phyloP scores from a whole-genome alignment of 768 basidiomycete species.

The Stropharia rugosoannulata region DNA sequence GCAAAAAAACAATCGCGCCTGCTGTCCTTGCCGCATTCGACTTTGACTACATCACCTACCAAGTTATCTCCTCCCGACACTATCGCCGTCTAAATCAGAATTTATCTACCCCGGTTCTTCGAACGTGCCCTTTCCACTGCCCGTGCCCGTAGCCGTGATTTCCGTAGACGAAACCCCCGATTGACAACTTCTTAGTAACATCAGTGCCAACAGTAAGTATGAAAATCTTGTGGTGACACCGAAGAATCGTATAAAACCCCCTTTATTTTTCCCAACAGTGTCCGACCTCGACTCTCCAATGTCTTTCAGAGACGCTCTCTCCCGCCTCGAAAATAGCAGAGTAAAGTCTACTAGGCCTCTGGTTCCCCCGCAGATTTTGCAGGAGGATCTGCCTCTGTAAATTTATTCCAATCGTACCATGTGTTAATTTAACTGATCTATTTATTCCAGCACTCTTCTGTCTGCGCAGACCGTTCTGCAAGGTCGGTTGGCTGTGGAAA shows the following conservation, averaged over 20 bases:
- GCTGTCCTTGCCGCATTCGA: not conserved
- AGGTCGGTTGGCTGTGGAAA: conserved; percentile 77
- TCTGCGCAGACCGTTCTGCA: conserved; percentile 89
- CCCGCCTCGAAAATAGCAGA: conserved; percentile 82
- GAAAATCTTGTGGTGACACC: conserved; percentile 7
- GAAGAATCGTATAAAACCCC: conserved; percentile 14
- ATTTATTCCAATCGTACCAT: conserved; percentile 15
- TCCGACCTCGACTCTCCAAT: conserved; percentile 61
- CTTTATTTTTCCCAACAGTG: conserved; percentile 30
- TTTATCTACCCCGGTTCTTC: conserved; percentile 8
- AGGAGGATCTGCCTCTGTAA: conserved; percentile 89
- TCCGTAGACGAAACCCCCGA: not conserved
- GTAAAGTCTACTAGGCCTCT: conserved; percentile 86
- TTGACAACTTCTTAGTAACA: conserved; percentile 1
- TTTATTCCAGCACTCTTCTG: conserved; percentile 56
- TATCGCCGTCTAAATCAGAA: not conserved
- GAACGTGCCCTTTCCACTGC: not conserved
- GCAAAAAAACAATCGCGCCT: not conserved
- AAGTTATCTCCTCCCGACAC: not conserved
- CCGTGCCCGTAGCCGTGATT: not conserved
- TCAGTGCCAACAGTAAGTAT: conserved; percentile 1
- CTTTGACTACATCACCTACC: not conserved
- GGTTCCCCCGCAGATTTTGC: conserved; percentile 92
- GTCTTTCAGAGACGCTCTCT: conserved; percentile 76
- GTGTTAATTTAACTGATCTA: not conserved